phyloP scores from a whole-genome alignment of 176 grass and related monocot species.

The Sorghum bicolor region Sorghum_bicolor_NCBIv3 NC_012871.2:68833501-68834000 shows the following conservation, averaged over 20 bases:
- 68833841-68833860: constrained; percentile 79
- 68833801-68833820: constrained; percentile 90
- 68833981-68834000: constrained; percentile 58
- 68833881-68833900: constrained; percentile 74
- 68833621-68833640: neutral
- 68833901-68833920: constrained; percentile 66
- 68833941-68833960: constrained; percentile 55
- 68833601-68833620: neutral
- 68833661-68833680: too few species aligned
- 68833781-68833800: constrained; percentile 86
- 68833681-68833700: neutral
- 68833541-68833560: constrained; percentile 71
- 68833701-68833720: neutral
- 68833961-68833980: constrained; percentile 66
- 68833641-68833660: neutral
- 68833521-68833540: constrained; percentile 49
- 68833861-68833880: constrained; percentile 90
- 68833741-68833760: constrained; percentile 76
- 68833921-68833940: constrained; percentile 79
- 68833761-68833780: constrained; percentile 72
- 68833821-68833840: constrained; percentile 77
- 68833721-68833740: constrained; percentile 78
- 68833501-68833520: constrained; percentile 72
- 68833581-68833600: neutral
- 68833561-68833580: neutral